Percentiles rank a stretch among this genome's conserved stretches.
Evolutionary conservation across 257 asterid genomes (phyloP).

Genomic region (Primulina huaijiensis): DNA sequence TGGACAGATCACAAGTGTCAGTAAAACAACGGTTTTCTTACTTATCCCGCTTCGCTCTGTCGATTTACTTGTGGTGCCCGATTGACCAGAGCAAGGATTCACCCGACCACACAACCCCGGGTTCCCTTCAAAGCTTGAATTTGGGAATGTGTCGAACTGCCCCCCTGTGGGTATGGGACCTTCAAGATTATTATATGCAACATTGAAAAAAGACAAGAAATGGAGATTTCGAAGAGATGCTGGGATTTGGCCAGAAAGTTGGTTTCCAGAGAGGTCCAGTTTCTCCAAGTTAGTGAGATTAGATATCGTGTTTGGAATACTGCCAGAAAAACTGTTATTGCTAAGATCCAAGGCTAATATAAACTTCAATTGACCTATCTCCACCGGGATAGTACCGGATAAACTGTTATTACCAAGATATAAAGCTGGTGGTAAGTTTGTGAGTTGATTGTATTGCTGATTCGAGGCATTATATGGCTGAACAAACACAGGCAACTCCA

Average conservation of each 20-base stretch:
- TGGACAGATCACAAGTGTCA: slow-evolving; percentile 64
- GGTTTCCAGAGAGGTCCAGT: slow-evolving; percentile 71
- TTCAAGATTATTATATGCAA: slow-evolving; percentile 72
- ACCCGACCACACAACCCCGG: slow-evolving; percentile 67
- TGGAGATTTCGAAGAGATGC: slow-evolving; percentile 66
- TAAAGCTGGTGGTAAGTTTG: slow-evolving; percentile 79
- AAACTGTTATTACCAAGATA: slow-evolving; percentile 60
- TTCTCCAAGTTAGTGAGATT: slow-evolving; percentile 75
- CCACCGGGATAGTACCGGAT: slow-evolving; percentile 59
- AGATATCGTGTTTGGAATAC: slow-evolving; percentile 72
- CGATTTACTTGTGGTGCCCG: slow-evolving; percentile 27
- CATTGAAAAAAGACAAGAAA: slow-evolving; percentile 79
- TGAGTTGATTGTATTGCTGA: slow-evolving; percentile 74
- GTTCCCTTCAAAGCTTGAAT: slow-evolving; percentile 69
- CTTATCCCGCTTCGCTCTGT: slow-evolving; percentile 37
- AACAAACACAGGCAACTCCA: slow-evolving; percentile 87
- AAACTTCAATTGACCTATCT: slow-evolving; percentile 71
- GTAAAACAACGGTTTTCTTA: slow-evolving; percentile 61
- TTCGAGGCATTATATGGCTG: slow-evolving; percentile 76
- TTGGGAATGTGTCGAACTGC: slow-evolving; percentile 83
- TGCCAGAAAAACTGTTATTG: slow-evolving; percentile 60
- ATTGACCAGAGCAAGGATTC: slow-evolving; percentile 46
- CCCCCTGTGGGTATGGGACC: slow-evolving; percentile 87
- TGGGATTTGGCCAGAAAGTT: slow-evolving; percentile 77
- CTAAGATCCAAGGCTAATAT: slow-evolving; percentile 73